Percentiles rank a stretch among this genome's conserved stretches.
Conservation (phyloP, 2,329 filamentous ascomycete genomes). For the Talaromyces funiculosus region DNA sequence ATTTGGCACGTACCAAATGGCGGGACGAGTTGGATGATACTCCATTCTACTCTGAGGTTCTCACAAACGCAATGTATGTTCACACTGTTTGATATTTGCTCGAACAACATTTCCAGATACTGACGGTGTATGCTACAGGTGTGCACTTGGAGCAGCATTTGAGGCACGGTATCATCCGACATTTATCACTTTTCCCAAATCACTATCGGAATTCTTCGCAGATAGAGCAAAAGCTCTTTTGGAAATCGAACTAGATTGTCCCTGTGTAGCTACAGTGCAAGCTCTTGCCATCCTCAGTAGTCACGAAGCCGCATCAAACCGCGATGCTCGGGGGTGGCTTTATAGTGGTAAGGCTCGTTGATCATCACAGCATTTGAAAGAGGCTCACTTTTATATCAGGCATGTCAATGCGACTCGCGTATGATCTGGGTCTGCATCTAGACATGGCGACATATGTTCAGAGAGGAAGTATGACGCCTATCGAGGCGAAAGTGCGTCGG, state of each 20-base stretch:
- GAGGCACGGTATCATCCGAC: conserved; percentile 40
- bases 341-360: conserved; percentile 35
- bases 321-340: conserved; percentile 44
- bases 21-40: conserved; percentile 35
- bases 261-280: conserved; percentile 46
- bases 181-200: conserved; percentile 36
- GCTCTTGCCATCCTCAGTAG: conserved; percentile 43
- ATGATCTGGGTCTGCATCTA: conserved; percentile 41
- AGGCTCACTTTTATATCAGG: conserved; percentile 20
- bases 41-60: conserved; percentile 36
- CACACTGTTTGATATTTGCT: not conserved
- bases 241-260: conserved; percentile 45
- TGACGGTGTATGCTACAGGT: conserved; percentile 24
- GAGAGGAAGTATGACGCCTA: conserved; percentile 33
- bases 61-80: conserved; percentile 38
- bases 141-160: conserved; percentile 40
- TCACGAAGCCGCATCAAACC: conserved; percentile 40
- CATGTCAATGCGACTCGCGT: conserved; percentile 44
- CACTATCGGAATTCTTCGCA: conserved; percentile 33
- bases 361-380: not conserved
- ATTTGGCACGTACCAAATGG: conserved; percentile 31
- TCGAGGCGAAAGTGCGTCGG: conserved; percentile 37
- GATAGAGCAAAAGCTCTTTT: conserved; percentile 42
- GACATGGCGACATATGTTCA: conserved; percentile 38
- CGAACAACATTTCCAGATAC: not conserved